Conservation (phyloP, 768 basidiomycete species). For the Russula griseocarnosa region DNA sequence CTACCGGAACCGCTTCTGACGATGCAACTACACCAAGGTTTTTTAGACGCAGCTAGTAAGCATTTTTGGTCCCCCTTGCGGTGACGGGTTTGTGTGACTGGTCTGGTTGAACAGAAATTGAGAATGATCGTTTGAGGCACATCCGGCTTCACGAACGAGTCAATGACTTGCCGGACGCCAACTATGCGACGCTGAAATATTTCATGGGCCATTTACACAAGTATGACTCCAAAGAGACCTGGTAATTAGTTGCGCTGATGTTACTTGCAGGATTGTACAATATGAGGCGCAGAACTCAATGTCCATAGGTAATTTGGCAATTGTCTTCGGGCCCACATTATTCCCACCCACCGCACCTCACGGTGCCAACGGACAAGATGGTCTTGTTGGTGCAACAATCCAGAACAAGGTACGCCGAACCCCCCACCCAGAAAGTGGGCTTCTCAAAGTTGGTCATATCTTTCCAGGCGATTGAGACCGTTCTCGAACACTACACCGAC, state of each 20-base stretch:
- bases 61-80: conserved; percentile 20
- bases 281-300: conserved; percentile 81
- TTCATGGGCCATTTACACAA: conserved; percentile 91
- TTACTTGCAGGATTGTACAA: conserved; percentile 58
- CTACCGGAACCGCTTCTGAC: conserved; percentile 93
- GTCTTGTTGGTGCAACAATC: conserved; percentile 63
- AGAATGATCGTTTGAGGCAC: conserved; percentile 91
- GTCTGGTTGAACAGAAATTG: conserved; percentile 54
- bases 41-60: conserved; percentile 94
- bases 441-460: neutral
- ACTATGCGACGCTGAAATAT: conserved; percentile 94
- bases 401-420: conserved; percentile 59
- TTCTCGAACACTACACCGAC: conserved; percentile 89
- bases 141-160: conserved; percentile 96
- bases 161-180: conserved; percentile 97
- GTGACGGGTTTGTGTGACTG: conserved; percentile 1
- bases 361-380: conserved; percentile 39
- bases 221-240: conserved; percentile 43
- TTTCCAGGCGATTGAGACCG: conserved; percentile 86
- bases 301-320: conserved; percentile 89
- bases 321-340: conserved; percentile 97
- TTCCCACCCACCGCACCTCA: conserved; percentile 63
- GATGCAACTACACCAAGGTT: conserved; percentile 76
- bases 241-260: neutral
- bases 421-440: neutral